These are phyloP conservation scores for Tulasnella sp. DNA, from an alignment of 768 basidiomycete species.

Conservation along the genomic window DNA sequence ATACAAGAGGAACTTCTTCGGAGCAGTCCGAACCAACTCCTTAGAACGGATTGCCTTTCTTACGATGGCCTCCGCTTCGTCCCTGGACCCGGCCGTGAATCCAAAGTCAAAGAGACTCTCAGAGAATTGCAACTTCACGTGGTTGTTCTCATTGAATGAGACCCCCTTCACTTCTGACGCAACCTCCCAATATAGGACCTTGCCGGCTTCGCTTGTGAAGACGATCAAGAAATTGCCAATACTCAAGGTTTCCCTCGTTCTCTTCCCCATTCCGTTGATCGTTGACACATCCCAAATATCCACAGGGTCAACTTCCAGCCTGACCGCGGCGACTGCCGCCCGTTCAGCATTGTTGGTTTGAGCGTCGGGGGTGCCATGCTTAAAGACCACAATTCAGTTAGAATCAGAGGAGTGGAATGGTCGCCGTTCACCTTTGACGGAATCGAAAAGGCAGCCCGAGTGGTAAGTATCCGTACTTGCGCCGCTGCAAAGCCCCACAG, in stretches of 20 bases:
- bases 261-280: constrained; percentile 93
- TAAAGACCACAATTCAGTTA: constrained; percentile 33
- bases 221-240: constrained; percentile 92
- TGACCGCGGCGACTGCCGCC: constrained; percentile 37
- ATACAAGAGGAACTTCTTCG: neutral
- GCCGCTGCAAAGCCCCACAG: too few relatives aligned
- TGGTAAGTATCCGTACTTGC: too few relatives aligned
- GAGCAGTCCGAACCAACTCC: constrained; percentile 45
- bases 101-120: constrained; percentile 58
- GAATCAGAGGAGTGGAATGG: neutral
- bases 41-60: constrained; percentile 68
- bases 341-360: constrained; percentile 29
- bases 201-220: constrained; percentile 97
- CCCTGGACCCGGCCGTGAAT: constrained; percentile 81
- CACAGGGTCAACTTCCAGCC: constrained; percentile 61
- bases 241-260: constrained; percentile 97
- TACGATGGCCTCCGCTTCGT: constrained; percentile 77
- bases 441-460: constrained; percentile 32
- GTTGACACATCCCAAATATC: constrained; percentile 88
- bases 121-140: constrained; percentile 70
- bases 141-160: constrained; percentile 67
- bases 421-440: neutral
- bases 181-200: constrained; percentile 52
- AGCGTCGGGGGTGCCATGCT: neutral
- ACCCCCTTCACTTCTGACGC: constrained; percentile 65